Base-by-base conservation (phyloP, 139 green algal species). In the Coelastrella sp. region DNA sequence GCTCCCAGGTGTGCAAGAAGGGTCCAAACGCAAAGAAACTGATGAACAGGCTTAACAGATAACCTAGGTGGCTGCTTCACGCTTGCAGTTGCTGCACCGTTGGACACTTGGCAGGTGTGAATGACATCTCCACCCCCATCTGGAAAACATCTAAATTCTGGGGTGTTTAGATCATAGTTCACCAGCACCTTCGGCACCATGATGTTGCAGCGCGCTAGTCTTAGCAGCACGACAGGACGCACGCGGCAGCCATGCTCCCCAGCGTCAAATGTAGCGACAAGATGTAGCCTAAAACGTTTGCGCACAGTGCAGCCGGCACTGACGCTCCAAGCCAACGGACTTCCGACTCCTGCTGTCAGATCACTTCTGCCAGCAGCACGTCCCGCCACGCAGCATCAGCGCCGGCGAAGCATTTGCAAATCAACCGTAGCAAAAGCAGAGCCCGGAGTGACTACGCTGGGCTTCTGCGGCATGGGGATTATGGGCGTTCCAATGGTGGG, bases 401-500 rank as follows among this genome's bases (percentile, higher is more conserved):
- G 80, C 59, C 57, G 58, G 3, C 14, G 3, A 8, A 32, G 61
- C 66, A 22, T 90, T 2, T 90, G 85, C 85, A 54, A 17, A 3
- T 80, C 87, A 47, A 77, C 78, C 14, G 47, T 91, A 47, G 76
- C 74, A 47, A 73, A 54, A 5, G 80, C 80, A 17, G 80, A 88
- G n/a, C 88, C 88, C 17, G 89, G 90, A 16, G 73, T 71, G 8
- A 94, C 88, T 10, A 94, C 90, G 6, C 74, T 97, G 3, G 96
- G 94, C 17, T 98, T 97, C 54, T 58, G 95, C 4, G 96, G 96
- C 32, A 92, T 97, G 0, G 96, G 96, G 14, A 98, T 97, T 89
- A 97, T 98, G 95, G 96, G 96, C 4, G 65, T 95, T 7, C 91
- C 96, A 19, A 98, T 98, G 96, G 95, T 96, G 74, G 22, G 86